phyloP scores from a whole-genome alignment of 2,329 filamentous ascomycete genomes.

The Hymenoscyphus infarciens region DNA sequence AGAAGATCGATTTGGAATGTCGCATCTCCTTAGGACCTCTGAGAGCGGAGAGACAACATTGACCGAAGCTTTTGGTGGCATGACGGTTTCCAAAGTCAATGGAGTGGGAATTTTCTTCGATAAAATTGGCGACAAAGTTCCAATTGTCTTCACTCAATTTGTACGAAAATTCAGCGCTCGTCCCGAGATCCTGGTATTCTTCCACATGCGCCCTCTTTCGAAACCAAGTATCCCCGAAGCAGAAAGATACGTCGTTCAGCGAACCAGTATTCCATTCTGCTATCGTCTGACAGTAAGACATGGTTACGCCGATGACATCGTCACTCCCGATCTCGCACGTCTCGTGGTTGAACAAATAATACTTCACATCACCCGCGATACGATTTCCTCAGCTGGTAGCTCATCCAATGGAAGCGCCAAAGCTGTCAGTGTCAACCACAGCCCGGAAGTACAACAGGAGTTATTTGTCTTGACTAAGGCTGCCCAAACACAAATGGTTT shows the following conservation, averaged over 20 bases:
- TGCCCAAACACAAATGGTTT: constrained; percentile 48
- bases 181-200: constrained; percentile 69
- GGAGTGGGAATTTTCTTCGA: constrained; percentile 75
- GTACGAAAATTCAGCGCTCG: constrained; percentile 65
- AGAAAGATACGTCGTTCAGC: constrained; percentile 45
- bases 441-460: constrained; percentile 37
- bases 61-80: constrained; percentile 39
- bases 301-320: constrained; percentile 69
- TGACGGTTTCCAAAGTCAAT: constrained; percentile 45
- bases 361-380: constrained; percentile 43
- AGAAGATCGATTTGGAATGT: constrained; percentile 53
- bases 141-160: constrained; percentile 69
- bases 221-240: constrained; percentile 50
- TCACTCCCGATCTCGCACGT: constrained; percentile 59
- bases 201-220: constrained; percentile 65
- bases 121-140: constrained; percentile 64
- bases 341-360: constrained; percentile 58
- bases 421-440: constrained; percentile 21
- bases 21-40: constrained; percentile 38
- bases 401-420: constrained; percentile 11
- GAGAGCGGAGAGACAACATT: constrained; percentile 39
- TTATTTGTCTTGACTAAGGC: constrained; percentile 44
- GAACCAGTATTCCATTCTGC: constrained; percentile 51
- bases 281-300: constrained; percentile 68
- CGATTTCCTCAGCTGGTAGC: constrained; percentile 29